A percentile compares a stretch with the other conserved stretches of the same genome.
phyloP scores from a whole-genome alignment of 768 basidiomycete species.

The Podaxis carcinomalis region DNA sequence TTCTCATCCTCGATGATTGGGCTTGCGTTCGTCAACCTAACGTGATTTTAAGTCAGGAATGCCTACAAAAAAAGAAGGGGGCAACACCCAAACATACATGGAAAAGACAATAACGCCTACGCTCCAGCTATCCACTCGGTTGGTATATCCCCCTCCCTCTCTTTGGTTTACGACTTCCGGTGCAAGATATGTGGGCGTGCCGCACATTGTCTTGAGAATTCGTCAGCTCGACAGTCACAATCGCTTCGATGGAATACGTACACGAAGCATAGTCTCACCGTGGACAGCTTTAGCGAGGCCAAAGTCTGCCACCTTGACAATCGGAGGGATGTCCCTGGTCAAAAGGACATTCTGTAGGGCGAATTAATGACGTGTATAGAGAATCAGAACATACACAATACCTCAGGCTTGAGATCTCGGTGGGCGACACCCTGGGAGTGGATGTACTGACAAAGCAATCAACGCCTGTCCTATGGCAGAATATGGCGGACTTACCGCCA shows the following conservation, averaged over 20 bases:
- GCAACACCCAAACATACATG: conserved; percentile 48
- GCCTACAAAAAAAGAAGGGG: neutral
- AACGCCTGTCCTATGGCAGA: neutral
- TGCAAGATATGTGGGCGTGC: conserved; percentile 91
- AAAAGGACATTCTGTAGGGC: conserved; percentile 71
- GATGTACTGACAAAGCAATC: conserved; percentile 42
- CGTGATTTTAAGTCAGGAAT: conserved; percentile 10
- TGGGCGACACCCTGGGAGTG: conserved; percentile 79
- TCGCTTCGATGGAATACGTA: conserved; percentile 27
- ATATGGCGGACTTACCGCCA: conserved; percentile 44
- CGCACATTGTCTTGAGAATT: conserved; percentile 78
- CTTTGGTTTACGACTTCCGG: conserved; percentile 82
- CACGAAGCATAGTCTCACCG: conserved; percentile 70
- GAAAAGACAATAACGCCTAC: conserved; percentile 92
- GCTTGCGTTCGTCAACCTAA: conserved; percentile 68
- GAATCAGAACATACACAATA: conserved; percentile 21
- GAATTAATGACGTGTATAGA: neutral
- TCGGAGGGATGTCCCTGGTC: conserved; percentile 63
- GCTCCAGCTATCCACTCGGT: conserved; percentile 94
- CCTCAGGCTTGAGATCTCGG: conserved; percentile 91
- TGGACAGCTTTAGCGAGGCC: conserved; percentile 93
- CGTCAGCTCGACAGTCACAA: conserved; percentile 5
- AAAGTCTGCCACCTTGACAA: conserved; percentile 92
- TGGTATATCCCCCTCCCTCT: conserved; percentile 71
- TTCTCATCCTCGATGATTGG: conserved; percentile 82